Conservation (phyloP, 2,329 filamentous ascomycete species). For the Tolypocladium tropicale region DNA sequence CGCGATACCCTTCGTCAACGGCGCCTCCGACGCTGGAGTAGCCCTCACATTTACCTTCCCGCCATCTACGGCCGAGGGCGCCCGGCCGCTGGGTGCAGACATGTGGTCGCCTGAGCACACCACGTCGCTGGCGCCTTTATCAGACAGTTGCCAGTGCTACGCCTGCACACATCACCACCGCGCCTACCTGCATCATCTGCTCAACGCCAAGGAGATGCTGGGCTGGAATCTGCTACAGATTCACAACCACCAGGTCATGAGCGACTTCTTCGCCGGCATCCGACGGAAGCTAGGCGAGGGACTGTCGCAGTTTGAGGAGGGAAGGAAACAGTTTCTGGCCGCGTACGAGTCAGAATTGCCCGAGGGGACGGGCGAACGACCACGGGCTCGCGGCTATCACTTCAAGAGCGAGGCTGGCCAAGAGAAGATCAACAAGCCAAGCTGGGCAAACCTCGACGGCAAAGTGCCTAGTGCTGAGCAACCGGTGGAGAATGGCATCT, state of each 20-base stretch:
- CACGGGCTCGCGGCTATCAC: slow-evolving; percentile 73
- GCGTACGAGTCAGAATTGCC: slow-evolving; percentile 65
- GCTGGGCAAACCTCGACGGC: slow-evolving; percentile 47
- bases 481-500: neutral
- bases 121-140: slow-evolving; percentile 52
- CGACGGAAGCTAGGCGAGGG: slow-evolving; percentile 52
- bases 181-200: slow-evolving; percentile 79
- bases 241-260: slow-evolving; percentile 72
- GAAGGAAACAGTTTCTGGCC: slow-evolving; percentile 28
- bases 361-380: slow-evolving; percentile 63
- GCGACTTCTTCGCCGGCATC: slow-evolving; percentile 62
- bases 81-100: slow-evolving; percentile 57
- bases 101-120: slow-evolving; percentile 61
- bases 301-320: slow-evolving; percentile 46
- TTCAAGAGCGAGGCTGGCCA: slow-evolving; percentile 60
- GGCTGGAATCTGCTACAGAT: slow-evolving; percentile 88
- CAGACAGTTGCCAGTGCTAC: slow-evolving; percentile 63
- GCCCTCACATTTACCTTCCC: slow-evolving; percentile 74
- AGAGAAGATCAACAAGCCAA: slow-evolving; percentile 56
- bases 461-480: slow-evolving; percentile 1
- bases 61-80: slow-evolving; percentile 11
- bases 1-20: slow-evolving; percentile 63
- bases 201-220: slow-evolving; percentile 90
- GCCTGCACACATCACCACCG: slow-evolving; percentile 74
- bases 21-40: slow-evolving; percentile 73